Evolutionary conservation across 331 rosid species (phyloP).

Genomic region (Dryas integrifolia): DNA sequence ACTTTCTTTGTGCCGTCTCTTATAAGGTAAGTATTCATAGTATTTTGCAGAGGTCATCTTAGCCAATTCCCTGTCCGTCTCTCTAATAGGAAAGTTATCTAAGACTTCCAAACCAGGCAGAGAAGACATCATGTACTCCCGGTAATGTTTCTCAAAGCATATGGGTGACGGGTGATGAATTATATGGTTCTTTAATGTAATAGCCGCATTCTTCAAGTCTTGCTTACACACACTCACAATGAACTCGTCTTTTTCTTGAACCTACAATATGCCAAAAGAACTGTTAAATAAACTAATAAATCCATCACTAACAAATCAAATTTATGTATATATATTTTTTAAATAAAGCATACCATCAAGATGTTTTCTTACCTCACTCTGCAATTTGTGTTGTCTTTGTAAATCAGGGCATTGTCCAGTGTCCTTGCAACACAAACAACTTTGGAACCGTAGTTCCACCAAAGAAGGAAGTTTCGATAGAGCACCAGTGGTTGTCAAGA

Average conservation of each 20-base stretch:
- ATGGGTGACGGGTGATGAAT: conserved; percentile 30
- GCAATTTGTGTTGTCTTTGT: conserved; percentile 8
- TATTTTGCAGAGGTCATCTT: conserved; percentile 15
- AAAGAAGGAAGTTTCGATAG: conserved; percentile 26
- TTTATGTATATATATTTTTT: background rate
- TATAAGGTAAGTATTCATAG: conserved; percentile 28
- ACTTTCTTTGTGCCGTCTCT: conserved; percentile 24
- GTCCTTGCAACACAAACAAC: conserved; percentile 29
- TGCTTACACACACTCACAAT: background rate
- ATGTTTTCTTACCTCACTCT: conserved; percentile 22
- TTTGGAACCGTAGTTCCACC: conserved; percentile 29
- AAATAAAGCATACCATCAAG: background rate
- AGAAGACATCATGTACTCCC: conserved; percentile 26
- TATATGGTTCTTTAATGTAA: conserved; percentile 10
- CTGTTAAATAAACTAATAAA: background rate
- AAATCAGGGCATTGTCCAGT: conserved; percentile 30
- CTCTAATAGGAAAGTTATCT: conserved; percentile 22
- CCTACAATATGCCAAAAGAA: conserved; percentile 10
- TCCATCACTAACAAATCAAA: conserved; percentile 3
- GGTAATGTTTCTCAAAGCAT: conserved; percentile 30
- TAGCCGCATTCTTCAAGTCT: background rate
- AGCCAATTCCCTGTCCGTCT: conserved; percentile 22
- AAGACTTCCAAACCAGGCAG: conserved; percentile 26
- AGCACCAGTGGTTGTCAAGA: conserved; percentile 21
- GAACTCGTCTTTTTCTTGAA: conserved; percentile 14